Base-by-base conservation (phyloP, 2,329 filamentous ascomycete genomes). In the Fusarium phyllophilum region DNA sequence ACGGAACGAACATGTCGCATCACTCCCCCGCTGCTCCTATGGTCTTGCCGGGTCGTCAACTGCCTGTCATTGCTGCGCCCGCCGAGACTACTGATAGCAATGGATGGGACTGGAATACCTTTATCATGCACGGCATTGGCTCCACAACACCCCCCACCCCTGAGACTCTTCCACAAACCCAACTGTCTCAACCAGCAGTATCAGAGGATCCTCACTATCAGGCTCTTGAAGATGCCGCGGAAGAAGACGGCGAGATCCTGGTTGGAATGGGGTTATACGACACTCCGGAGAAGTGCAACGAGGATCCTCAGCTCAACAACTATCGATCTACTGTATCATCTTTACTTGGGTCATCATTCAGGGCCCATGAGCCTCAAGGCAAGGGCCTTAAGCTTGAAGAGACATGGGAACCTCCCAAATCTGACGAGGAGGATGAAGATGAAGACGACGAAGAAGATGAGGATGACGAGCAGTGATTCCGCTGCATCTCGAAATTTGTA, bases 211-310 rank as follows among this genome's bases (percentile, higher is more conserved):
- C 87, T 56, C 81, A 84, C 17, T 89, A 86, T 69, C 83, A 87
- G 62, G 75, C 86, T 11, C 81, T 89, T 31, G 86, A 88, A 38
- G 86, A 89, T 44, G 79, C 83, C 17, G 48, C 62, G 12, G 85
- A 89, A 54, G 89, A 90, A 34, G 89, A 89, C 51, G 92, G 90
- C 42, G 93, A 95, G 77, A 92, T 94, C 68, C 86, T 96, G 4
- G 87, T 95, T n/a, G 93, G 93, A 26, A 92, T 96, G 88, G 94
- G 94, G 2, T 87, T 96, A 0, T 96, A 96, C 81, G 93, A 94
- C 77, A 85, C 89, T 9, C 93, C 93, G 0, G 91, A 91, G 62
- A 88, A 89, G 77, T 77, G 81, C 46, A 82, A 86, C 13, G 82
- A 84, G 26, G 87, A 88, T 62, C 83, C 86, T 36, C 83, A 86